phyloP scores from a whole-genome alignment of 2,329 filamentous ascomycete species.

The Arthrobotrys entomopaga region DNA sequence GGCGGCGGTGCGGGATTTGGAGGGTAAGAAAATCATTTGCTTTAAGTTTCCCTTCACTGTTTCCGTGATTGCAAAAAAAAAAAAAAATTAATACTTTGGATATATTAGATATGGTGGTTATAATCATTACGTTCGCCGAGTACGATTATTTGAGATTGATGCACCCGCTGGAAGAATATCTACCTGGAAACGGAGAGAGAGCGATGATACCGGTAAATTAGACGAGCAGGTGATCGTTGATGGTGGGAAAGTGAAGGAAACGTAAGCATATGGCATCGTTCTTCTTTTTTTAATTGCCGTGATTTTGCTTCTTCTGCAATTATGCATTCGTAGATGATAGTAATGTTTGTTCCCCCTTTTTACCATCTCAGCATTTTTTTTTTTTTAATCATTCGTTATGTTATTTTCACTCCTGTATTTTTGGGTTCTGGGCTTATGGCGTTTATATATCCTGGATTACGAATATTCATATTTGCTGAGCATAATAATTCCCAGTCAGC shows the following conservation, averaged over 20 bases:
- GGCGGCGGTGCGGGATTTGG: constrained; percentile 91
- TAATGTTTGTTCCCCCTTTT: constrained; percentile 9
- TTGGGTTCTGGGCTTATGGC: constrained; percentile 23
- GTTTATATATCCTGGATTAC: constrained; percentile 47
- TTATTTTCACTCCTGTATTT: constrained; percentile 1
- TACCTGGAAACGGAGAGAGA: constrained; percentile 91
- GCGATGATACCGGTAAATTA: constrained; percentile 66
- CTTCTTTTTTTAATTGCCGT: background rate
- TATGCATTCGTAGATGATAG: background rate
- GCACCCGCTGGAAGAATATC: constrained; percentile 87
- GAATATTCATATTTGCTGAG: constrained; percentile 5
- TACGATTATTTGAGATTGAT: constrained; percentile 92
- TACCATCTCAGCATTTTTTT: too few relatives aligned
- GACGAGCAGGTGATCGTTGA: constrained; percentile 76
- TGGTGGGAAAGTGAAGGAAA: constrained; percentile 63
- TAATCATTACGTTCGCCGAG: constrained; percentile 80
- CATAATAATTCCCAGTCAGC: constrained; percentile 22
- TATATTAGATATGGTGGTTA: constrained; percentile 76
- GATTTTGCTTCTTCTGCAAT: constrained; percentile 1
- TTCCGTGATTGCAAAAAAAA: background rate
- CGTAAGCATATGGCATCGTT: constrained; percentile 1
- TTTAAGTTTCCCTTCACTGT: background rate
- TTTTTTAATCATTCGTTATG: too few relatives aligned
- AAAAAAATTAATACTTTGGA: constrained; percentile 14
- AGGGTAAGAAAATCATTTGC: constrained; percentile 67